Evolutionary conservation across 2,329 filamentous ascomycete species (phyloP), one percentile per base, ranked within the genome.

Genomic region (Amauroascus niger): DNA sequence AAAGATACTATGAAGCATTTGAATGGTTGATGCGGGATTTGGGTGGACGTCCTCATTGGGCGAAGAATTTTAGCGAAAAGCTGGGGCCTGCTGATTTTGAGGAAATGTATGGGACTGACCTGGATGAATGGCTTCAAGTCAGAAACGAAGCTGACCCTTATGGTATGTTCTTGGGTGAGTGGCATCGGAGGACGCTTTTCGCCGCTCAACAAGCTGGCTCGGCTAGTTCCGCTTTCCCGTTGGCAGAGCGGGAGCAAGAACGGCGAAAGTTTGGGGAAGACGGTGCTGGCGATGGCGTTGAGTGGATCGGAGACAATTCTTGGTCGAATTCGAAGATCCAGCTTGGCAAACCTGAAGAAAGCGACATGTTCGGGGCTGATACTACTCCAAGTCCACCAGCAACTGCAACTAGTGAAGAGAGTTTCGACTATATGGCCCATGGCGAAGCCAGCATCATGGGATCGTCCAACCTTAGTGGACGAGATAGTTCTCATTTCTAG

Each of bases 21-120:
- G 89, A 95, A 69, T 91, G 84, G 76, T 75, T 95, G 44, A 95
- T 95, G 89, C 83, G 81, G 55, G 86, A 94, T 43, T 74, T 94
- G 61, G 87, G 85, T 50, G 89, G 85, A 7, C 80, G 80, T 44
- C 89, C 89, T 16, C 89, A 95, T 70, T 95, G 89, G 87, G 89
- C 89, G 6, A 95, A 95, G 77, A 95, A 95, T 67, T 95, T 94
- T 68, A 74, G 76, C 45, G 76, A 78, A 7, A 76, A 79, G 3
- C 71, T 75, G 4, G 76, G 79, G 9, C 63, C 73, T 0, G 81
- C 87, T 28, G 69, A 71, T 56, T 76, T 95, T 41, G 77, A 80
- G 55, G 67, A 69, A 1, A 81, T 87, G 67, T 94, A 93, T 65
- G 84, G 84, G 39, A 68, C 76, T n/a, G 73, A 83, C 46, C 74